A percentile compares a stretch with the other conserved stretches of the same genome.
phyloP scores from a whole-genome alignment of 2,329 filamentous ascomycete species.

The Botrytis pseudocinerea region DNA sequence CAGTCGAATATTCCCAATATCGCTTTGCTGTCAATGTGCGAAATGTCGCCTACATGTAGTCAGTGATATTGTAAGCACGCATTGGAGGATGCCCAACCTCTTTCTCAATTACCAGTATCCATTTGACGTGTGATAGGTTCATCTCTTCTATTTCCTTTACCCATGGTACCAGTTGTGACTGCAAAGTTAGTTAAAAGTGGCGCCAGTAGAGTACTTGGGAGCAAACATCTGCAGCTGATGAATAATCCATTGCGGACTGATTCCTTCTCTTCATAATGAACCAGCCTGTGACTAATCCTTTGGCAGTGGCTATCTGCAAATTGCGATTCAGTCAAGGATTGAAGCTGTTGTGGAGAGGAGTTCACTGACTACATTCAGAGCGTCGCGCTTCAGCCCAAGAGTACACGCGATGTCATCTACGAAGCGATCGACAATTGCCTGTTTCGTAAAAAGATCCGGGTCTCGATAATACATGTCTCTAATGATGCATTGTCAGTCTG shows the following conservation, averaged over 20 bases:
- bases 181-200: slow-evolving; percentile 8
- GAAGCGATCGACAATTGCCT: slow-evolving; percentile 67
- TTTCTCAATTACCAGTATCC: slow-evolving; percentile 78
- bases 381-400: slow-evolving; percentile 61
- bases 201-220: neutral
- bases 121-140: slow-evolving; percentile 52
- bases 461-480: slow-evolving; percentile 83
- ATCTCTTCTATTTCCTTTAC: slow-evolving; percentile 51
- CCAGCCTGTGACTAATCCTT: slow-evolving; percentile 67
- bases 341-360: neutral
- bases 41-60: slow-evolving; percentile 66
- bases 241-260: slow-evolving; percentile 45
- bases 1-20: slow-evolving; percentile 53
- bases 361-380: slow-evolving; percentile 66
- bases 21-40: slow-evolving; percentile 60
- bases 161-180: slow-evolving; percentile 64
- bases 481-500: neutral
- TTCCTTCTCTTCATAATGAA: slow-evolving; percentile 51
- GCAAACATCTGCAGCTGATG: slow-evolving; percentile 44
- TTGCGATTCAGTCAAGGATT: slow-evolving; percentile 13
- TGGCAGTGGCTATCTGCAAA: slow-evolving; percentile 68
- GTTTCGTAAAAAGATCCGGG: slow-evolving; percentile 68
- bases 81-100: slow-evolving; percentile 52
- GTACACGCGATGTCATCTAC: slow-evolving; percentile 75
- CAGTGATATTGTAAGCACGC: slow-evolving; percentile 25